These are phyloP conservation scores for Scedosporium minutisporum DNA, from an alignment of 2,329 filamentous ascomycete genomes.

Conservation along the genomic window DNA sequence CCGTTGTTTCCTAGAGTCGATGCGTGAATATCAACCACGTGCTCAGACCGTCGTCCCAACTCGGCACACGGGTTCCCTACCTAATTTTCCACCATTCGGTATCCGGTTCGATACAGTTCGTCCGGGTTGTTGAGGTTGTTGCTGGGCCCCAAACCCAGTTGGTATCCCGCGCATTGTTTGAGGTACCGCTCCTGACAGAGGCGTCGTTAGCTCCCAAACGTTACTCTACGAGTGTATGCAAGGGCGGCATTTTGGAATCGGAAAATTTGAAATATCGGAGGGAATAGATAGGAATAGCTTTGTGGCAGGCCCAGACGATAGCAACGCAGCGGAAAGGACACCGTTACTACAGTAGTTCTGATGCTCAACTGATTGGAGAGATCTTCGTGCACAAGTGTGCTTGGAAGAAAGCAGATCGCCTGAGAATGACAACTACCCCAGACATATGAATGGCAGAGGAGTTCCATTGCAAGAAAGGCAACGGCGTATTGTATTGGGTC, in stretches of 20 bases:
- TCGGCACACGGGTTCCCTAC: conserved; percentile 26
- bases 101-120: conserved; percentile 48
- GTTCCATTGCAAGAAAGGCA: background rate
- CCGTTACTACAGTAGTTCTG: background rate
- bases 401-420: background rate
- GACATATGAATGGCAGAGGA: background rate
- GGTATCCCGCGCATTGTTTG: conserved; percentile 55
- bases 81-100: conserved; percentile 53
- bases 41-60: background rate
- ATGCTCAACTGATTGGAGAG: too few relatives aligned
- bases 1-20: conserved; percentile 3
- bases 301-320: background rate
- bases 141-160: conserved; percentile 48
- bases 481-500: background rate
- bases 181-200: conserved; percentile 27
- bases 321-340: background rate
- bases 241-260: background rate
- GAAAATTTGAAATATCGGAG: background rate
- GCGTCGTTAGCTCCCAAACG: conserved; percentile 12
- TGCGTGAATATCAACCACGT: background rate
- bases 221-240: conserved; percentile 11
- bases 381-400: background rate
- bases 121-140: conserved; percentile 43
- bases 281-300: background rate
- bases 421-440: background rate